phyloP scores from a whole-genome alignment of 768 basidiomycete species.

The Tylopilus rubrobrunneus region DNA sequence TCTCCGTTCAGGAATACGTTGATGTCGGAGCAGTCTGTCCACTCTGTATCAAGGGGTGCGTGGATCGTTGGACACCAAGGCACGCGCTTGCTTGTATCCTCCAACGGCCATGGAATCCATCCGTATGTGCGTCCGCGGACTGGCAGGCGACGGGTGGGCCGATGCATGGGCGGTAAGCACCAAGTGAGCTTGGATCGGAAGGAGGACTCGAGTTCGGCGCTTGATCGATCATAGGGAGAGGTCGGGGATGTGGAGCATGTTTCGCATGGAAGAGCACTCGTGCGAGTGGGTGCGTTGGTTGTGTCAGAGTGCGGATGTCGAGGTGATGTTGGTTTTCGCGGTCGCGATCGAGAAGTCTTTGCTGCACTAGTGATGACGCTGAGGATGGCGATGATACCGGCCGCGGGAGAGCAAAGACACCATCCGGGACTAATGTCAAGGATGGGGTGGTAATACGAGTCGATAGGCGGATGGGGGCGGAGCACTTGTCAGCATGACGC shows the following conservation, averaged over 20 bases:
- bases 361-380: too few relatives aligned
- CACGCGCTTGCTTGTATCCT: too few relatives aligned
- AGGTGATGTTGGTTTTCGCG: not conserved
- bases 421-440: conserved; percentile 19
- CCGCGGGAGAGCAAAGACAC: conserved; percentile 18
- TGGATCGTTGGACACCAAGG: too few relatives aligned
- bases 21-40: too few relatives aligned
- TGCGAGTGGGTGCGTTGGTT: not conserved
- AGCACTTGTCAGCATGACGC: not conserved
- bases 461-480: not conserved
- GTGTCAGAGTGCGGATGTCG: not conserved
- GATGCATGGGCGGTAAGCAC: conserved; percentile 8
- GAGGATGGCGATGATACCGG: not conserved
- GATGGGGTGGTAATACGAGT: conserved; percentile 6
- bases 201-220: not conserved
- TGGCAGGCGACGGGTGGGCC: not conserved
- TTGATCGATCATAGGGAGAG: not conserved
- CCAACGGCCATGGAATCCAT: not conserved
- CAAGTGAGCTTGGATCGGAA: conserved; percentile 21
- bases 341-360: not conserved
- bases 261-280: not conserved
- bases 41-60: too few relatives aligned
- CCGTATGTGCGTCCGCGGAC: not conserved
- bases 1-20: too few relatives aligned
- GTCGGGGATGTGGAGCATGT: too few relatives aligned